Evolutionary conservation across 176 grass and related monocot species (phyloP), one percentile per base, ranked within the genome.

Genomic region (Aegilops tauschii): DNA sequence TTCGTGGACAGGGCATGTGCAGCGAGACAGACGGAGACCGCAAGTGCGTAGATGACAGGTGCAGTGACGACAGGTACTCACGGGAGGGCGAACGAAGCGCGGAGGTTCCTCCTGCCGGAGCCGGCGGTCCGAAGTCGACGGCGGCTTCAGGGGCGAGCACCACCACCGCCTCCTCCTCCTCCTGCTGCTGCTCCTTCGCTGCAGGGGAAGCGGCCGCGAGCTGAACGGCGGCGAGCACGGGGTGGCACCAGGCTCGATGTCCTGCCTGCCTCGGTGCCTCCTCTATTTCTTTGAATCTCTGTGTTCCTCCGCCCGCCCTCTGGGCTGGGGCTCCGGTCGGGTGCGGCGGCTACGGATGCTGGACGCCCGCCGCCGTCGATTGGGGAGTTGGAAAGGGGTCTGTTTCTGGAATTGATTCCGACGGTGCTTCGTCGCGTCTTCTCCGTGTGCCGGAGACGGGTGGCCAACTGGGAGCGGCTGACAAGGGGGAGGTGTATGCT

Each of bases 41-140:
- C 54, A 58, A 1, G 52, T 50, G 0, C 40, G 42, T 44, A 40
- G 23, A 82, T 16, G 61, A 20, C 61, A 59, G 86, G 50, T 25
- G 79, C 69, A 66, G 23, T 20, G 1, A 21, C 20, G 28, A 71
- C 49, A 14, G 70, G 5, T 61, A 90, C 78, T 82, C 71, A 90
- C 14, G 36, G 42, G 42, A 12, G 10, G 42, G 42, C 40, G 42
- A 11, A 4, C 42, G 11, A 5, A 20, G 52, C 4, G 79, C 31
- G 5, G 66, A 34, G 21, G 39, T 6, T 52, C 44, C 44, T 10
- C 14, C 49, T 10, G 73, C 27, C 67, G 3, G 67, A 17, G 32
- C 17, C 0, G 30, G 65, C 30, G 29, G 31, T 42, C 42, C 4
- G 13, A 40, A 5, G 74, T 72, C 81, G 73, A 73, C 87, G 65